Conservation (phyloP, 139 green algal species). For the Chlamydomonas sp. region DNA sequence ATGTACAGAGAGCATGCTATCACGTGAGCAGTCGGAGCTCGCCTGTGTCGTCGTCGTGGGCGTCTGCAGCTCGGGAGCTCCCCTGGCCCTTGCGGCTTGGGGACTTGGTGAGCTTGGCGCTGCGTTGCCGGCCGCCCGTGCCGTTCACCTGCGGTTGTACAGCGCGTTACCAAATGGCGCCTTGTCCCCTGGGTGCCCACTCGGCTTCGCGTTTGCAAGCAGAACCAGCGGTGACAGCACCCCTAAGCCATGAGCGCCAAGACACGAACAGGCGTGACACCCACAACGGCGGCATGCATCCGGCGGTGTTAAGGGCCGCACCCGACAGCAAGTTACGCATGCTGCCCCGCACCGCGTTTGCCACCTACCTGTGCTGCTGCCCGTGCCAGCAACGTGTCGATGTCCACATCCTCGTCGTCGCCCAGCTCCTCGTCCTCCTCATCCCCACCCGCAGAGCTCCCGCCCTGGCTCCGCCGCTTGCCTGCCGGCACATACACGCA, state of each 20-base stretch:
- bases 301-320: too few relatives aligned
- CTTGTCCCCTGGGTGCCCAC: not conserved
- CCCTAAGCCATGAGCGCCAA: not conserved
- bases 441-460: not conserved
- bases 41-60: too few relatives aligned
- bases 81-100: too few relatives aligned
- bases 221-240: not conserved
- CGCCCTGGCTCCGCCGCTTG: not conserved
- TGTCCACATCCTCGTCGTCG: not conserved
- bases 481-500: too few relatives aligned
- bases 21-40: too few relatives aligned
- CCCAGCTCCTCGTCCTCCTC: slow-evolving; percentile 24
- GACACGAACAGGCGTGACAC: not conserved
- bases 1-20: too few relatives aligned
- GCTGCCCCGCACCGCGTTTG: not conserved
- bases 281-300: not conserved
- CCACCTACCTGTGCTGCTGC: slow-evolving; percentile 14
- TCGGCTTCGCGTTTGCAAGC: not conserved
- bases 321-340: not conserved
- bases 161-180: too few relatives aligned
- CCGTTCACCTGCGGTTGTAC: too few relatives aligned
- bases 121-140: too few relatives aligned
- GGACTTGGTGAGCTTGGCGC: too few relatives aligned
- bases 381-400: slow-evolving; percentile 8
- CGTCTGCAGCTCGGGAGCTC: too few relatives aligned